phyloP scores from a whole-genome alignment of 139 green algal genomes.

The Chlorella sp. region DNA sequence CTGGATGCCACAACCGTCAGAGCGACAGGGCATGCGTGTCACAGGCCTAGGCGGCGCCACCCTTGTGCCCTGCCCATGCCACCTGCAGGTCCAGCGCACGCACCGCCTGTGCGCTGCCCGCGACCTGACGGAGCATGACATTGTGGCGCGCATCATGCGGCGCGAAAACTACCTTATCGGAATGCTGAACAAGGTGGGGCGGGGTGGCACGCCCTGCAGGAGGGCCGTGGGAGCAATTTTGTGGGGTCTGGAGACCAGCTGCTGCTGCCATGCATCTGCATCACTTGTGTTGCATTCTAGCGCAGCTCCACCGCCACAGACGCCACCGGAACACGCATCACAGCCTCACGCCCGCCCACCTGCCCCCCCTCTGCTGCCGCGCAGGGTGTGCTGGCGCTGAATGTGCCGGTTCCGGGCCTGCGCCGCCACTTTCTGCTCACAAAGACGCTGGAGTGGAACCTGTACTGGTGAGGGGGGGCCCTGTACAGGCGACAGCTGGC shows the following conservation, averaged over 20 bases:
- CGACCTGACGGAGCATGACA: conserved; percentile 89
- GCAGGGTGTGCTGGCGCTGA: conserved; percentile 71
- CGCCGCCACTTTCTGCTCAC: conserved; percentile 81
- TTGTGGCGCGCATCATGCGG: conserved; percentile 93
- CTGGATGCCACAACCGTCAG: too few relatives aligned
- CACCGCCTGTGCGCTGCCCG: conserved; percentile 77
- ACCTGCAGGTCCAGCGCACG: conserved; percentile 69
- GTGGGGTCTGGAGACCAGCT: background rate
- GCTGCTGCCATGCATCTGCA: background rate
- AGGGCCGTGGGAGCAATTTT: background rate
- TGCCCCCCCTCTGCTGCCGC: background rate
- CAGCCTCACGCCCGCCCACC: too few relatives aligned
- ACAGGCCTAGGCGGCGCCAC: too few relatives aligned
- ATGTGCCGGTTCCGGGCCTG: conserved; percentile 58
- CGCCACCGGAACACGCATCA: too few relatives aligned
- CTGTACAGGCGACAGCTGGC: too few relatives aligned
- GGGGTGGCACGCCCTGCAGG: background rate
- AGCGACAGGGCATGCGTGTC: too few relatives aligned
- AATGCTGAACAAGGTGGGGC: conserved; percentile 75
- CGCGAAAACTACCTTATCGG: conserved; percentile 96
- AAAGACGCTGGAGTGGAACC: conserved; percentile 95
- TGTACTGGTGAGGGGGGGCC: conserved; percentile 70
- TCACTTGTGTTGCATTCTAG: too few relatives aligned
- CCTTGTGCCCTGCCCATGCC: too few relatives aligned
- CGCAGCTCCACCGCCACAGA: too few relatives aligned